phyloP scores from a whole-genome alignment of 2,329 filamentous ascomycete species.

The Paramyrothecium roridum region DNA sequence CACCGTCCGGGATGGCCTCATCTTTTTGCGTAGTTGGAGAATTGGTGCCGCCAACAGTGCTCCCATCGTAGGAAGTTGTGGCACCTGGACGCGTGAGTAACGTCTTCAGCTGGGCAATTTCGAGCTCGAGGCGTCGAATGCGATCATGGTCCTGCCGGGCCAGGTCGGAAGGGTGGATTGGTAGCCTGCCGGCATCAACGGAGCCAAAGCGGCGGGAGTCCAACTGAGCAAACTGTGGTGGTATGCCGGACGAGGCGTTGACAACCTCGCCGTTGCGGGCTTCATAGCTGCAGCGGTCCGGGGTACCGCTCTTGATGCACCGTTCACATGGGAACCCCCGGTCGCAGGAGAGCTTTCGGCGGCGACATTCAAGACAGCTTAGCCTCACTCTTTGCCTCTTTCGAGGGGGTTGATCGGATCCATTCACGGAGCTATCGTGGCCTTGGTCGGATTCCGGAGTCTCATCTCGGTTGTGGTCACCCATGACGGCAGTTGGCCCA shows the following conservation, averaged over 20 bases:
- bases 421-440: constrained; percentile 17
- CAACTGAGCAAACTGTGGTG: constrained; percentile 38
- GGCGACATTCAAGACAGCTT: constrained; percentile 58
- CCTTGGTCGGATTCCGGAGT: constrained; percentile 34
- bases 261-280: constrained; percentile 50
- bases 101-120: constrained; percentile 54
- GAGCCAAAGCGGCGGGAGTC: constrained; percentile 34
- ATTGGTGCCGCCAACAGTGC: constrained; percentile 42
- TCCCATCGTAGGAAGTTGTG: constrained; percentile 45
- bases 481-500: constrained; percentile 16
- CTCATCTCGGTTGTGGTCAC: constrained; percentile 28
- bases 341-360: constrained; percentile 60
- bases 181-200: constrained; percentile 23
- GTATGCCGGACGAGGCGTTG: constrained; percentile 42
- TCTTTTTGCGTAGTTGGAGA: constrained; percentile 46
- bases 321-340: constrained; percentile 59
- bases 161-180: constrained; percentile 31
- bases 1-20: constrained; percentile 29
- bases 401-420: constrained; percentile 34
- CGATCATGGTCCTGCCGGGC: constrained; percentile 51
- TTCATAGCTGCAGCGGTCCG: constrained; percentile 59
- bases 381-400: constrained; percentile 59
- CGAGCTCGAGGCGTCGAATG: constrained; percentile 56
- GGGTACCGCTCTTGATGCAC: constrained; percentile 59
- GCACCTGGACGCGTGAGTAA: constrained; percentile 42